Conservation (phyloP, 108 stramenopile genomes). For the Nitzschia sp. region DNA sequence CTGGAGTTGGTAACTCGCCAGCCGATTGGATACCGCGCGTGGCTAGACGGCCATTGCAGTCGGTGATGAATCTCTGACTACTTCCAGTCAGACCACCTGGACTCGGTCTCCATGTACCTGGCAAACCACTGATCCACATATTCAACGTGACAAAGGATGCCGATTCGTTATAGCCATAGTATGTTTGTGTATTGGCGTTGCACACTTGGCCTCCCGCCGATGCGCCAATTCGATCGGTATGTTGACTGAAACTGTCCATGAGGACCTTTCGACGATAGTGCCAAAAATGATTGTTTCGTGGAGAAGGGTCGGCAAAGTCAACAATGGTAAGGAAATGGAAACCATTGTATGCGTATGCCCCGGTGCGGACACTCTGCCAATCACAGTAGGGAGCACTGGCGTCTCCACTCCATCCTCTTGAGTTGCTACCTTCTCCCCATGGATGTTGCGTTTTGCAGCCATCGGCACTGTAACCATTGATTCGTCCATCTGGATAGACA, state of each 20-base stretch:
- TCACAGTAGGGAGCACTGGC: constrained; percentile 19
- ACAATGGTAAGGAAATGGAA: constrained; percentile 29
- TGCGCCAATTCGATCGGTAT: constrained; percentile 25
- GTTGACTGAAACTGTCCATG: constrained; percentile 31
- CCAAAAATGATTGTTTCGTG: constrained; percentile 37
- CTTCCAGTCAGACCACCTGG: constrained; percentile 17
- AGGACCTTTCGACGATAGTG: constrained; percentile 29
- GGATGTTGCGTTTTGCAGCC: constrained; percentile 36
- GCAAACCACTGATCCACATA: constrained; percentile 36
- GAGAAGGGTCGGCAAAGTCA: constrained; percentile 31
- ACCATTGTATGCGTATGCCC: constrained; percentile 25
- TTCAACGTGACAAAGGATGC: constrained; percentile 20
- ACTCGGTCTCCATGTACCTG: constrained; percentile 10
- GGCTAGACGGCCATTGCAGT: constrained; percentile 26
- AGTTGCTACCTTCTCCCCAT: constrained; percentile 31
- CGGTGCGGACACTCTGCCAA: constrained; percentile 23
- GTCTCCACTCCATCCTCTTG: constrained; percentile 19
- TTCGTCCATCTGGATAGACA: constrained; percentile 14
- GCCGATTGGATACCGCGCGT: constrained; percentile 30
- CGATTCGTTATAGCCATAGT: constrained; percentile 26
- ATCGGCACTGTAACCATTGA: constrained; percentile 24
- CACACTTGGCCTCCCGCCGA: constrained; percentile 19
- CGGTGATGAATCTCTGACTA: constrained; percentile 21
- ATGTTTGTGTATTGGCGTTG: constrained; percentile 17
- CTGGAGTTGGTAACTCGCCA: constrained; percentile 20